Base-by-base conservation (phyloP, 805 yeast species). In the Suhomyces kilbournensis region DNA sequence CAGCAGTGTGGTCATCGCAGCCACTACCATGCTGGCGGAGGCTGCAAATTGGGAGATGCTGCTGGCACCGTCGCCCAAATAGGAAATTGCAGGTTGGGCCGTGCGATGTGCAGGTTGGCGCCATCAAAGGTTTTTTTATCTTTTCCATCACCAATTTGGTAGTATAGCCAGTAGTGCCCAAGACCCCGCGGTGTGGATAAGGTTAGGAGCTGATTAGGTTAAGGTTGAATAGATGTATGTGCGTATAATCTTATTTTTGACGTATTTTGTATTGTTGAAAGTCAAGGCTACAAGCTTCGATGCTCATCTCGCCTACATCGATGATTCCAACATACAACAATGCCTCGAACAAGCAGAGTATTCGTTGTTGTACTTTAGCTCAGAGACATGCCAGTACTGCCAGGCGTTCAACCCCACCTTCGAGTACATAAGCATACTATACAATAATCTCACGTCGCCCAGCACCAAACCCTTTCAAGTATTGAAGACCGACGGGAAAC, bases 331-430 rank as follows among this genome's bases (percentile, higher is more conserved):
- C 46, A 51, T 64, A 4, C 56, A 51, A 23, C 42, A 44, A 10
- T 53, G 60, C 2, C 55, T 70, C 7, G 54, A 52, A 22, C 51
- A 59, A 28, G 63, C 68, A 12, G 56, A 61, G 23, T 73, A 63
- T 53, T 71, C 82, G 4, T 65, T 80, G 39, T 72, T 80, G 14
- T 77, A 77, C 57, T 79, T 83, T 58, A 78, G 75, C 56, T 69
- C 80, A 1, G 70, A 72, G 1, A 64, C 60, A 1, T 75, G 79
- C 53, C 56, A 56, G 50, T 69, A 57, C 53, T 75, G 79, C 53
- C 47, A 50, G n/a, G 55, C 55, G 12, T 71, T 75, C 48, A 62
- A 63, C 17, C 71, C 72, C 3, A 63, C 61, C 3, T 73, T 70
- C 47, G 65, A 64, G 23, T 75, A 77, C 3, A 56, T 84, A 44